phyloP scores from a whole-genome alignment of 345 rosid genomes.

The Arabidopsis arenosa region DNA sequence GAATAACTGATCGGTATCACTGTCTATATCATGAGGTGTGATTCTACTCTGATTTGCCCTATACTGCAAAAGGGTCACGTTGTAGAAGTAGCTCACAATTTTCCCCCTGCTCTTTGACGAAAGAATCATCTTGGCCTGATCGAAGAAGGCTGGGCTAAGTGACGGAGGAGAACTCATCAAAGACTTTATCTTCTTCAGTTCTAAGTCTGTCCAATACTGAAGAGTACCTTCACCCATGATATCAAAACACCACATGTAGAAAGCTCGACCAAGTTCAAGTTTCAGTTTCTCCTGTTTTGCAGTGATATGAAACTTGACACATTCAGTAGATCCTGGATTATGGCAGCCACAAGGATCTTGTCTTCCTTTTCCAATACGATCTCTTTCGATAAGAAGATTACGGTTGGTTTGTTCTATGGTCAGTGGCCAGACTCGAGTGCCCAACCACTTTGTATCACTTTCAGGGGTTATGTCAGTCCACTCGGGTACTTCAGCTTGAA shows the following conservation, averaged over 20 bases:
- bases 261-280: constrained; percentile 75
- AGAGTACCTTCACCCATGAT: constrained; percentile 75
- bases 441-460: constrained; percentile 79
- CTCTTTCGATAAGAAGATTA: constrained; percentile 67
- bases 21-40: constrained; percentile 55
- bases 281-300: constrained; percentile 59
- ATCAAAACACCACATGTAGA: constrained; percentile 62
- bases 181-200: constrained; percentile 56
- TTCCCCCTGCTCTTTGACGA: constrained; percentile 58
- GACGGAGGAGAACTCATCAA: constrained; percentile 54
- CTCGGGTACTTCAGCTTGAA: constrained; percentile 78
- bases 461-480: constrained; percentile 62
- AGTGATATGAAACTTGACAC: constrained; percentile 72
- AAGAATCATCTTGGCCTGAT: constrained; percentile 52
- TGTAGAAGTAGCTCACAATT: constrained; percentile 76
- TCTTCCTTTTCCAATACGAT: constrained; percentile 89
- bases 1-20: constrained; percentile 68
- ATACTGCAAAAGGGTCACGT: constrained; percentile 71
- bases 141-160: constrained; percentile 53
- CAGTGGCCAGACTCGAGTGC: constrained; percentile 75
- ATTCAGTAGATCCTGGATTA: constrained; percentile 62
- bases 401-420: constrained; percentile 37
- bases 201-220: constrained; percentile 62
- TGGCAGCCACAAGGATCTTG: constrained; percentile 79
- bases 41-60: constrained; percentile 77